These are phyloP conservation scores for Funneliformis geosporum DNA, from an alignment of 192 early-diverging fungal species.

Conservation along the genomic window DNA sequence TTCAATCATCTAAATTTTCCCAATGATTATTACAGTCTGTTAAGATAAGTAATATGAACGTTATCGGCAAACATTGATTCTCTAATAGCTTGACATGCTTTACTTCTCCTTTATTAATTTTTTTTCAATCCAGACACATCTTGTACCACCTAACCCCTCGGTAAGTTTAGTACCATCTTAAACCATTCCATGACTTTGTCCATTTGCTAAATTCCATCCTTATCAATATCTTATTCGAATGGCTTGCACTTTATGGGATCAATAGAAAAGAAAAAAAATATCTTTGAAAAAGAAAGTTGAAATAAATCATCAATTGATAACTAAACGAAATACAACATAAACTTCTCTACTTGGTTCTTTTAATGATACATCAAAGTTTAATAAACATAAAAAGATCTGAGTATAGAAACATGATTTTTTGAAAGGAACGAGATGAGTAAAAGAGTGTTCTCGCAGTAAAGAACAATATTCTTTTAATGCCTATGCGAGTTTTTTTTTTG, in stretches of 20 bases:
- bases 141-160: neutral
- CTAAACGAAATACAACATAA: neutral
- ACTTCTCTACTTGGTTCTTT: no score
- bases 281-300: no score
- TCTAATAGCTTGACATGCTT: conserved; percentile 7
- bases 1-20: neutral
- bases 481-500: no score
- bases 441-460: no score
- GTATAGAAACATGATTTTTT: no score
- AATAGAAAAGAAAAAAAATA: no score
- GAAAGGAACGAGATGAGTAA: no score
- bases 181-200: conserved; percentile 15
- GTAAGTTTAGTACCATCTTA: neutral
- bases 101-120: conserved; percentile 5
- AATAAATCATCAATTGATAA: conserved; percentile 5
- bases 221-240: conserved; percentile 7
- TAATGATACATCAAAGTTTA: no score
- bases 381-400: no score
- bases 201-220: conserved; percentile 7
- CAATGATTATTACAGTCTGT: neutral
- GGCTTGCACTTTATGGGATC: neutral
- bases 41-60: neutral
- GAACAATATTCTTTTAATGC: no score
- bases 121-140: conserved; percentile 3
- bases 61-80: neutral